Evolutionary conservation across 768 basidiomycete genomes (phyloP).

Genomic region (Cyclocybe aegerita): DNA sequence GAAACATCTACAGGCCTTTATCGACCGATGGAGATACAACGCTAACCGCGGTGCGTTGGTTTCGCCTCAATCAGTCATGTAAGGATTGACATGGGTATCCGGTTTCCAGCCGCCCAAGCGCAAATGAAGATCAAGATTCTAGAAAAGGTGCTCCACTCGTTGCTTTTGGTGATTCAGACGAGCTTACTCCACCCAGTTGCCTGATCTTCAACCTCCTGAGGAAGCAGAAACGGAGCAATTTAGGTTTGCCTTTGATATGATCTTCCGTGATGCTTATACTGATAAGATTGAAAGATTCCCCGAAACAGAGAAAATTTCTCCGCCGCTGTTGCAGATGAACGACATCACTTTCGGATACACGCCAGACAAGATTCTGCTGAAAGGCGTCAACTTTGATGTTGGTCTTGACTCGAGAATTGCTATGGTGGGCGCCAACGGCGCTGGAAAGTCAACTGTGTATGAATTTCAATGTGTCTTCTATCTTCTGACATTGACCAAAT

Average conservation of each 20-base stretch:
- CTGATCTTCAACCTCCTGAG: slow-evolving; percentile 91
- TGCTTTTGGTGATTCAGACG: background rate
- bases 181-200: slow-evolving; percentile 52
- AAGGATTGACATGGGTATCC: background rate
- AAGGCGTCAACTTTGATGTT: slow-evolving; percentile 84
- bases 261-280: background rate
- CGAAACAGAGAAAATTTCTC: slow-evolving; percentile 96
- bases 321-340: slow-evolving; percentile 89
- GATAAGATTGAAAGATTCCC: slow-evolving; percentile 61
- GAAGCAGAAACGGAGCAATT: slow-evolving; percentile 91
- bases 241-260: slow-evolving; percentile 24
- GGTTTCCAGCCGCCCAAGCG: slow-evolving; percentile 75
- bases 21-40: slow-evolving; percentile 98
- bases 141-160: slow-evolving; percentile 57
- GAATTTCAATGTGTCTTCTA: slow-evolving; percentile 18
- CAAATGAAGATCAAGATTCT: slow-evolving; percentile 72
- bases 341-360: slow-evolving; percentile 90
- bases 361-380: slow-evolving; percentile 72
- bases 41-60: slow-evolving; percentile 75
- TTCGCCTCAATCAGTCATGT: background rate
- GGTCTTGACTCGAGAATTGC: slow-evolving; percentile 94
- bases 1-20: slow-evolving; percentile 94
- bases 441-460: slow-evolving; percentile 94
- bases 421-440: slow-evolving; percentile 92
- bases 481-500: slow-evolving; percentile 3